Evolutionary conservation across 768 basidiomycete genomes (phyloP), one percentile per base, ranked within the genome.

Genomic region (Tephrocybe sp.): DNA sequence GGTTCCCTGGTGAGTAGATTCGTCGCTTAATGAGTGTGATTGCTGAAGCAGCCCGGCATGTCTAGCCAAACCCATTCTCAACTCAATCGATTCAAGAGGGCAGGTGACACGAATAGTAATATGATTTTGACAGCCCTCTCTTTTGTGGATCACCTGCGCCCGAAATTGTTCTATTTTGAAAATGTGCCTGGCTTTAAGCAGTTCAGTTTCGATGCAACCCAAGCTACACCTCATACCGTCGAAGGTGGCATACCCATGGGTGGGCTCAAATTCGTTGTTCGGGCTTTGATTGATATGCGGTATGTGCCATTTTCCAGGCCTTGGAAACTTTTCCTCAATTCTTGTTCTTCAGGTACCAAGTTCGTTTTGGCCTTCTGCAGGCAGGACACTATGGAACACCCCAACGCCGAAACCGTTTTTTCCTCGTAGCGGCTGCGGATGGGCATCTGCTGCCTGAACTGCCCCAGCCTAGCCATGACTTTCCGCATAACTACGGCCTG

Each of bases 181-280:
- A 83, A 83, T 55, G 82, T 84, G 4, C 71, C 73, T 0, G 80
- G 79, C 0, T 82, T 83, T 51, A 61, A 78, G 5, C 63, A 59
- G 14, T 78, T 68, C 55, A 68, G 65, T 7, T 67, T 83, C 4
- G 70, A 73, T 52, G 68, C 73, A 0, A 62, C 47, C 3, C 77
- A 80, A 55, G 68, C 60, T 9, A 65, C 67, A 11, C 53, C 57
- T 25, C 67, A 87, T 64, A 60, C 68, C n/a, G 71, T 84, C 0
- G 74, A 72, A 38, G 87, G 86, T 11, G 88, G 86, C 0, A 79
- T 89, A 33, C 71, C 77, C n/a, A 80, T 81, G 76, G 90, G 91
- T 6, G 87, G 87, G 0, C 60, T 92, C 1, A 91, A 89, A 63
- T 73, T 92, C 15, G 60, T 90, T 17, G 61, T 82, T 0, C 70